phyloP scores from a whole-genome alignment of 2,329 filamentous ascomycete species.

The Seiridium unicorne region DNA sequence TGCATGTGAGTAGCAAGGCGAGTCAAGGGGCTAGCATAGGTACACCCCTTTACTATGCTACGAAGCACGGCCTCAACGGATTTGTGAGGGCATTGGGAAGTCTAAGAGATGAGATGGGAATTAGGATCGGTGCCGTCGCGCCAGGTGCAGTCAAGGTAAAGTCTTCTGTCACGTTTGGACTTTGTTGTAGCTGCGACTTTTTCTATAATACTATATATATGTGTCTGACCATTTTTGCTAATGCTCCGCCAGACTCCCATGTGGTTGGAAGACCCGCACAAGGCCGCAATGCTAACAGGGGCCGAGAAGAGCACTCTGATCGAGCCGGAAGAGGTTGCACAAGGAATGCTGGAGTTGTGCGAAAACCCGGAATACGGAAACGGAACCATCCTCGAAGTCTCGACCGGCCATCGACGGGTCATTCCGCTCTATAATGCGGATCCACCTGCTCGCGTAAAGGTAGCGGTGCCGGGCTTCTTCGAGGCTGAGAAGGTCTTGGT shows the following conservation, averaged over 20 bases:
- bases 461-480: slow-evolving; percentile 20
- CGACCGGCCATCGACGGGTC: slow-evolving; percentile 19
- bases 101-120: not conserved
- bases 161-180: not conserved
- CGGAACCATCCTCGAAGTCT: slow-evolving; percentile 31
- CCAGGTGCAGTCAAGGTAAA: not conserved
- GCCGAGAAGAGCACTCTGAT: not conserved
- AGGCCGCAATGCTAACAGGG: not conserved
- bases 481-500: slow-evolving; percentile 15
- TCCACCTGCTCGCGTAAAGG: slow-evolving; percentile 19
- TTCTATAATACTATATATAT: too few species aligned
- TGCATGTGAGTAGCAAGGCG: not conserved
- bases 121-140: not conserved
- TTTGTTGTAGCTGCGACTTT: too few species aligned
- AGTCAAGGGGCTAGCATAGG: slow-evolving; percentile 2
- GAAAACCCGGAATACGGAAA: slow-evolving; percentile 20
- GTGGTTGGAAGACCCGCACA: slow-evolving; percentile 4
- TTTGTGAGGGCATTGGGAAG: not conserved
- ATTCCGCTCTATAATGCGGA: slow-evolving; percentile 26
- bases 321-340: not conserved
- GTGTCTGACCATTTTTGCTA: not conserved
- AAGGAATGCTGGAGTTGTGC: slow-evolving; percentile 1
- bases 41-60: slow-evolving; percentile 3
- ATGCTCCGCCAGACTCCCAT: not conserved
- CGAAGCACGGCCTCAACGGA: not conserved